These are phyloP conservation scores for Monosporascus sp. DNA, from an alignment of 2,329 filamentous ascomycete genomes.

Conservation along the genomic window DNA sequence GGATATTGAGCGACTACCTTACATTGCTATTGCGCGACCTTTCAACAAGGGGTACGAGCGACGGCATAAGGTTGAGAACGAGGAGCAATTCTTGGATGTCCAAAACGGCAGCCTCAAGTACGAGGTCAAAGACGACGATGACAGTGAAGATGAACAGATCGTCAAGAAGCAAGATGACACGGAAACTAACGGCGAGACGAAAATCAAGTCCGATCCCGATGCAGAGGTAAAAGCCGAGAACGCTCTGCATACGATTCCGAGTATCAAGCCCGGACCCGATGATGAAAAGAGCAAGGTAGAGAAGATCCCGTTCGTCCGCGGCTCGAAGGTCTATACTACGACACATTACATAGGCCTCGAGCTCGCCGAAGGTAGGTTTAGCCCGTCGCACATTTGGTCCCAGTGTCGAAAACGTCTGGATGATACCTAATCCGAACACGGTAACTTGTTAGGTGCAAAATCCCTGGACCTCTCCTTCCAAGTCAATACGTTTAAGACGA, in stretches of 20 bases:
- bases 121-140: slow-evolving; percentile 30
- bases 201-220: slow-evolving; percentile 8
- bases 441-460: slow-evolving; percentile 51
- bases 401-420: slow-evolving; percentile 8
- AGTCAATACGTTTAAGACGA: slow-evolving; percentile 80
- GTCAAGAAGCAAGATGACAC: slow-evolving; percentile 23
- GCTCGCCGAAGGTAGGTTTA: slow-evolving; percentile 61
- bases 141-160: slow-evolving; percentile 9
- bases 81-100: slow-evolving; percentile 45
- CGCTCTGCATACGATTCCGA: slow-evolving; percentile 32
- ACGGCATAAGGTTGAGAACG: slow-evolving; percentile 62
- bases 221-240: slow-evolving; percentile 43
- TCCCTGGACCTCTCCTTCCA: slow-evolving; percentile 74
- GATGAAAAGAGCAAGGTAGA: slow-evolving; percentile 19
- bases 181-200: slow-evolving; percentile 7
- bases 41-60: slow-evolving; percentile 93
- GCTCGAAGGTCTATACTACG: slow-evolving; percentile 67
- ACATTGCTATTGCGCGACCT: slow-evolving; percentile 78
- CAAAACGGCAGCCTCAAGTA: slow-evolving; percentile 48
- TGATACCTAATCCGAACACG: slow-evolving; percentile 26
- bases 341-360: slow-evolving; percentile 93
- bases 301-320: slow-evolving; percentile 13
- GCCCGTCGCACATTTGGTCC: not conserved
- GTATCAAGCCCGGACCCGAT: slow-evolving; percentile 19
- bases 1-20: slow-evolving; percentile 73